These are phyloP conservation scores for Conticribra guillardii DNA, from an alignment of 108 stramenopile genomes.

Conservation along the genomic window DNA sequence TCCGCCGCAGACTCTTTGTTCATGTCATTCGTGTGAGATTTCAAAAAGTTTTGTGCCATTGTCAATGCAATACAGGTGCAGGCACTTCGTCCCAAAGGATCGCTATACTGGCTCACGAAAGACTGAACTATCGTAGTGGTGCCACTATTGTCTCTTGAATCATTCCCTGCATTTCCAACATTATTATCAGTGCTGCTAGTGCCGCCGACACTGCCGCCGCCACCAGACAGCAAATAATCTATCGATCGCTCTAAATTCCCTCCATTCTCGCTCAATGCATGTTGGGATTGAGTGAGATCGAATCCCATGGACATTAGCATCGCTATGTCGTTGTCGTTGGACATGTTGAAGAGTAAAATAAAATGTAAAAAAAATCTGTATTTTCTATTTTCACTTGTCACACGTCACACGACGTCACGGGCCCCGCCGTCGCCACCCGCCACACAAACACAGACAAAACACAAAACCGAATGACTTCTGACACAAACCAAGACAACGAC, in stretches of 20 bases:
- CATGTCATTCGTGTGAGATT: conserved; percentile 6
- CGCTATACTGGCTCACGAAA: conserved; percentile 63
- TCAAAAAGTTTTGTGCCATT: conserved; percentile 50
- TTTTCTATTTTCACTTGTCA: too few species aligned
- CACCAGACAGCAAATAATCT: conserved; percentile 53
- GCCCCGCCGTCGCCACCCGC: too few species aligned
- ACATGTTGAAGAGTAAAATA: too few species aligned
- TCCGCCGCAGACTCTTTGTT: too few species aligned
- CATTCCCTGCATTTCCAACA: conserved; percentile 1
- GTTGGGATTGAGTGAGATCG: conserved; percentile 31
- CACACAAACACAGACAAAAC: too few species aligned
- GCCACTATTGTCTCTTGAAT: neutral
- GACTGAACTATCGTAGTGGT: conserved; percentile 36
- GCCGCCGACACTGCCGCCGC: neutral
- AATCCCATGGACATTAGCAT: conserved; percentile 74
- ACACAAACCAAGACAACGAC: too few species aligned
- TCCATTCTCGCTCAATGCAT: conserved; percentile 39
- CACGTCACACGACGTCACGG: too few species aligned
- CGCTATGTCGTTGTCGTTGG: too few species aligned
- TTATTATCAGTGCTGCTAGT: neutral
- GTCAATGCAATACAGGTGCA: conserved; percentile 83
- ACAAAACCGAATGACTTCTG: too few species aligned
- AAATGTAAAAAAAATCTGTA: too few species aligned
- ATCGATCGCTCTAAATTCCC: conserved; percentile 70
- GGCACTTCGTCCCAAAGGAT: conserved; percentile 66